phyloP scores from a whole-genome alignment of 768 basidiomycete species.

The Cyclocybe aegerita region DNA sequence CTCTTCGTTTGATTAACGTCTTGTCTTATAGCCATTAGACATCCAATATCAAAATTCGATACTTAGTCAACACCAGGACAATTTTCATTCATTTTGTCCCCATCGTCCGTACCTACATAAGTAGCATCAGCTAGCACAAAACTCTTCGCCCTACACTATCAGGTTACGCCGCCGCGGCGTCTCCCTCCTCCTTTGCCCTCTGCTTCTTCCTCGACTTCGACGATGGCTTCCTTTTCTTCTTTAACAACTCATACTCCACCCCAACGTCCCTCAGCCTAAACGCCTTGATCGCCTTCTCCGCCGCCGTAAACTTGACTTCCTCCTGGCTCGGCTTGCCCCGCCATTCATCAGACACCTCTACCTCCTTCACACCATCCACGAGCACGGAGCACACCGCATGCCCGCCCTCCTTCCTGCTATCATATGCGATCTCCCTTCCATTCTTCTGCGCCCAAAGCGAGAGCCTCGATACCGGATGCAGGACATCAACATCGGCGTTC shows the following conservation, averaged over 20 bases:
- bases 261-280: slow-evolving; percentile 38
- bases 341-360: slow-evolving; percentile 39
- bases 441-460: slow-evolving; percentile 57
- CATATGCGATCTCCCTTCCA: slow-evolving; percentile 44
- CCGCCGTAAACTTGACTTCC: slow-evolving; percentile 64
- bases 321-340: slow-evolving; percentile 58
- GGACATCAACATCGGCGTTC: slow-evolving; percentile 59
- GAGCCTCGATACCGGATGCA: slow-evolving; percentile 72
- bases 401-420: slow-evolving; percentile 43
- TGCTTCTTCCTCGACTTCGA: slow-evolving; percentile 9
- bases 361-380: slow-evolving; percentile 51
- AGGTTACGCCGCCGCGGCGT: no score
- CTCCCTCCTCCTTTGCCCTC: neutral
- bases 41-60: no score
- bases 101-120: no score
- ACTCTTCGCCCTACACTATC: no score
- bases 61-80: no score
- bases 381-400: slow-evolving; percentile 48
- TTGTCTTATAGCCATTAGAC: no score
- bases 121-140: no score
- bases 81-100: no score
- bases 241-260: slow-evolving; percentile 7
- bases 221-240: slow-evolving; percentile 12
- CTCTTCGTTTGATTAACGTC: no score
- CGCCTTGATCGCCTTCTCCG: slow-evolving; percentile 56